Evolutionary conservation across 768 basidiomycete species (phyloP), one percentile per base, ranked within the genome.

Genomic region (Cystofilobasidium capitatum): DNA sequence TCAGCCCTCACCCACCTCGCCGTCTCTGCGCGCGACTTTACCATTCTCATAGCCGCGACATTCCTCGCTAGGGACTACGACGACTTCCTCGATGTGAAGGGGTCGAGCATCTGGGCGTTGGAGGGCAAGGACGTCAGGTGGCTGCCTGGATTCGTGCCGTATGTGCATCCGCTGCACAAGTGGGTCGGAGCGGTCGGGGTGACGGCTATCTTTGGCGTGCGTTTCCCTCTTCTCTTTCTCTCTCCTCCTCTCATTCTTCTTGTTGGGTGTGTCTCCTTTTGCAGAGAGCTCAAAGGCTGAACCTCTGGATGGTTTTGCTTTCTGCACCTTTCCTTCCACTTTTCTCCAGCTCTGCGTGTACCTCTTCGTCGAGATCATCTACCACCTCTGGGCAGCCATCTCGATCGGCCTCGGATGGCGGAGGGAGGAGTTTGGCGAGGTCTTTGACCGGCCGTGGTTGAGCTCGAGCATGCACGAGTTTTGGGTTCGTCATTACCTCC

Each of bases 351-450:
- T 51, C 10, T 51, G 60, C 39, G 66, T 68, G 3, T 62, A 62
- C 51, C 54, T 62, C 20, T 68, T 68, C 22, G 49, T 68, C 29
- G 66, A 68, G 26, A 24, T 57, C 35, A 55, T 68, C 45, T 68
- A 62, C 29, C 66, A 68, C 24, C 31, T 13, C 9, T 45, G 39
- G 35, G 60, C 60, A 7, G 51, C 62, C 7, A 0, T 58, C 22
- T 63, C n/a, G 16, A 44, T 68, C 35, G 49, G 54, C 6, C 54
- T 68, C 42, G 66, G 66, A 4, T 68, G 66, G 66, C 40, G 39
- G 9, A 40, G n/a, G 16, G 10, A n/a, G n/a, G 55, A 29, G 20
- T 62, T 68, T 35, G 16, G 37, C 12, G 66, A 68, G 54, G 55
- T 62, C 6, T 68, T 68, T 31, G 59, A 68, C 20, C 29, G 42